A percentile compares a stretch with the other conserved stretches of the same genome.
phyloP scores from a whole-genome alignment of 1,284 basidiomycete genomes.

The Macrocystidia cucumis region DNA sequence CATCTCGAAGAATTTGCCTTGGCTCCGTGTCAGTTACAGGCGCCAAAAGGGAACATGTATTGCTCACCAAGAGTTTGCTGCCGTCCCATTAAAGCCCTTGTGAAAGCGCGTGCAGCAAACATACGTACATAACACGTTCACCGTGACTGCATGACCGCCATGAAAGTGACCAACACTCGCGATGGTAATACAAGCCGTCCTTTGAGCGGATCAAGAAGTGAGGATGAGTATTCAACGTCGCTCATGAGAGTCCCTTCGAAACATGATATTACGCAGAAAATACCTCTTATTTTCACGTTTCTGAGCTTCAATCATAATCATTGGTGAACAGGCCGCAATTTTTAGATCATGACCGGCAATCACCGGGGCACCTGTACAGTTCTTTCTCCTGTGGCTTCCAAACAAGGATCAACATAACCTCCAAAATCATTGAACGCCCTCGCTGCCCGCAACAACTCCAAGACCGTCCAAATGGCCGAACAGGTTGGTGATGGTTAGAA shows the following conservation, averaged over 20 bases:
- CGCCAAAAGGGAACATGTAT: not conserved
- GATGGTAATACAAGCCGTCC: too few relatives aligned
- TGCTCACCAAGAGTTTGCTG: constrained; percentile 65
- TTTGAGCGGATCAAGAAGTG: too few relatives aligned
- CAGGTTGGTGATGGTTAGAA: constrained; percentile 34
- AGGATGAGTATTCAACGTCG: too few relatives aligned
- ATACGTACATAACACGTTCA: constrained; percentile 34
- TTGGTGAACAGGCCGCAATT: too few relatives aligned
- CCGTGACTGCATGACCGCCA: too few relatives aligned
- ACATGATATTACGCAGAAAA: too few relatives aligned
- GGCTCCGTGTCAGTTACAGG: constrained; percentile 6
- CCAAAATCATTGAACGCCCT: constrained; percentile 21
- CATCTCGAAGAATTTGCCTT: constrained; percentile 71
- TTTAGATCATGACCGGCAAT: constrained; percentile 22
- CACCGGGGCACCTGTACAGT: constrained; percentile 43
- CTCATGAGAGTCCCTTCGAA: too few relatives aligned
- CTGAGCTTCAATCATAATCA: too few relatives aligned
- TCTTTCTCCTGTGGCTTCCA: constrained; percentile 28
- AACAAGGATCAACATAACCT: constrained; percentile 30
- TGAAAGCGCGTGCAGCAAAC: constrained; percentile 32
- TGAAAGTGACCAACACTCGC: too few relatives aligned
- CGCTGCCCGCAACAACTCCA: constrained; percentile 29
- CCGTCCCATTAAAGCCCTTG: constrained; percentile 41
- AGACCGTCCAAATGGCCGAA: constrained; percentile 53
- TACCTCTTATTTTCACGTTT: too few relatives aligned